Base-by-base conservation (phyloP, 2,329 filamentous ascomycete species). In the Camptophora hylomeconis region DNA sequence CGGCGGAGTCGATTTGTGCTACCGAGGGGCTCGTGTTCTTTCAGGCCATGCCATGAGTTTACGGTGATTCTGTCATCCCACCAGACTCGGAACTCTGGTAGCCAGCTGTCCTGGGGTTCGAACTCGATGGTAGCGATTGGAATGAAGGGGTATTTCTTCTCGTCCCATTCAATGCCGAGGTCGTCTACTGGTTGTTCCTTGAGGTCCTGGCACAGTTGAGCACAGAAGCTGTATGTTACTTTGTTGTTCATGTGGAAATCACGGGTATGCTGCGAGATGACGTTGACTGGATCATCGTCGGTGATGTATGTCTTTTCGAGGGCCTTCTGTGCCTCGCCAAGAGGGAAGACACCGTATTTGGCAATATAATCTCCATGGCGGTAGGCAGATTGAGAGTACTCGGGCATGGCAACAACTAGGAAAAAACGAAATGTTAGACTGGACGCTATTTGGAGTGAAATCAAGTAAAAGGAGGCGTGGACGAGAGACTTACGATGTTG, bases 121-220 rank as follows among this genome's bases (percentile, higher is more conserved):
- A 40, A 40, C 19, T 38, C 35, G 17, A 40, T 14, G 10, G 35
- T 38, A 8, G 37, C 37, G 13, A 94, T 72, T 41, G 72, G 74
- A 57, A 95, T 87, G 7, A 87, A 84, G 14, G 68, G 59, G 36
- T 94, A 86, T 58, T 80, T 87, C 61, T 92, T 89, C 66, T 89
- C 92, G 64, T 95, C 94, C 87, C 87, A 95, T 67, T 80, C 92
- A 4, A 98, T 78, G 36, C 83, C 84, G 17, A 95, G 89, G 38
- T 76, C 78, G 28, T 95, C 87, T 4, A 40, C 35, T 4, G 35
- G 32, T 30, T 40, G 37, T 21, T 40, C 37, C 5, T 48, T 3
- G 29, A 31, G 2, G 32, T 52, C 4, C 30, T 55, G 17, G 32
- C 44, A 9, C 39, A 41, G 5, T 33, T 55, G 20, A 17, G 32